Evolutionary conservation across 73 alveolate species (phyloP), one percentile per base, ranked within the genome.

Genomic region (Paramecium biaurelia): DNA sequence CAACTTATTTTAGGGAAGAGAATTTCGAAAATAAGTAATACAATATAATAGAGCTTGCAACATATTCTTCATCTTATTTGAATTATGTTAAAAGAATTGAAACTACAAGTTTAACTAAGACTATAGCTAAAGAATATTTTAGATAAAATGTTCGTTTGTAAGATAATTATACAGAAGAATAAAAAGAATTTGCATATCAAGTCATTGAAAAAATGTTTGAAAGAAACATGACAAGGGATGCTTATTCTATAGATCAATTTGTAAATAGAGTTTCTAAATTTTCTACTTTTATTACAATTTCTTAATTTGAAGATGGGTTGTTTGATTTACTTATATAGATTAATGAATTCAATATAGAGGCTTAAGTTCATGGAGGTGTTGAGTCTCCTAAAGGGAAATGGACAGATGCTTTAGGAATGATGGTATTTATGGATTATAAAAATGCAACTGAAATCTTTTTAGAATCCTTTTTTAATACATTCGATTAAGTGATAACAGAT

Each of bases 361-460:
- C 45, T 20, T 0, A 74, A 37, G 87, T 74, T 20, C 18, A 74
- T 21, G 57, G 59, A 6, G 87, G 67, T 34, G 58, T 74, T 28
- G 59, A 41, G 4, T 28, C 87, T 74, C 87, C 87, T 11, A 74
- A 74, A 11, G 87, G 87, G 1, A 74, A 74, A 74, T 74, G 87
- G 87, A 41, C 87, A 28, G 87, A 74, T 34, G 87, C 67, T 18
- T 34, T 74, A n/a, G 87, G 87, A 3, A 72, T 35, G 56, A 42
- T 72, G 38, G 86, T 72, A 9, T 32, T 34, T 15, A 72, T 72
- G 86, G 86, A 72, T 72, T 72, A 72, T 35, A 35, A 32, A 18
- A 37, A 72, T 72, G 53, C 86, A 30, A 34, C 58, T 4, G 37
- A 72, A 38, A 30, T 72, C 1, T 28, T 72, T 14, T 35, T 38